A percentile compares a stretch with the other conserved stretches of the same genome.
Evolutionary conservation across 805 yeast genomes (phyloP).

Genomic region (Metschnikowia dekortorum): DNA sequence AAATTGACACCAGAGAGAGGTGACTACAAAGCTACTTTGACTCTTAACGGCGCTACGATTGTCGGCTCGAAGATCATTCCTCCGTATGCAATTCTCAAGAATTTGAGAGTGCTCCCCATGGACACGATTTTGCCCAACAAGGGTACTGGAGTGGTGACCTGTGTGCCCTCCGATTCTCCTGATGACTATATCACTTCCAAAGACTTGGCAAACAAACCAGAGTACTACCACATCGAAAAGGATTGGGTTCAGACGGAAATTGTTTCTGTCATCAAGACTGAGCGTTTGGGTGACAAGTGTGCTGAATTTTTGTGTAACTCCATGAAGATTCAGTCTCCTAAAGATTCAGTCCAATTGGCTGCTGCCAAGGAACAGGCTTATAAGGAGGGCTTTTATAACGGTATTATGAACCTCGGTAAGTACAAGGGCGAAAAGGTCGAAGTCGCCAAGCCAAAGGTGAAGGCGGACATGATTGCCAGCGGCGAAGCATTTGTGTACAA

Average conservation of each 20-base stretch:
- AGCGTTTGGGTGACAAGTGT: constrained; percentile 80
- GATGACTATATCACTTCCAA: constrained; percentile 87
- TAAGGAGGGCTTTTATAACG: constrained; percentile 94
- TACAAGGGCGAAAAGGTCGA: constrained; percentile 89
- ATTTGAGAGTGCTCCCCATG: constrained; percentile 89
- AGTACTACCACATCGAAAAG: constrained; percentile 76
- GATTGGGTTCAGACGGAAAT: constrained; percentile 82
- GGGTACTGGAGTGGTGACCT: constrained; percentile 99
- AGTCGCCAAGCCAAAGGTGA: constrained; percentile 82
- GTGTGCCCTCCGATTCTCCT: constrained; percentile 98
- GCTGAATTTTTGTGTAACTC: constrained; percentile 83
- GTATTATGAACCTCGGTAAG: constrained; percentile 73
- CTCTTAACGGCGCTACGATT: constrained; percentile 65
- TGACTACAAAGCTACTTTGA: constrained; percentile 53
- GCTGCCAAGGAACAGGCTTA: constrained; percentile 92
- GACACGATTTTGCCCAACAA: constrained; percentile 90
- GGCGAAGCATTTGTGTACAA: constrained; percentile 85
- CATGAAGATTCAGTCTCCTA: constrained; percentile 90
- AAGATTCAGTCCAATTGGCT: constrained; percentile 81
- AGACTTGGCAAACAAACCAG: constrained; percentile 86
- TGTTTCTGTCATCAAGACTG: constrained; percentile 71
- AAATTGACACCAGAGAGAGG: constrained; percentile 89
- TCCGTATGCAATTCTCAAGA: constrained; percentile 67
- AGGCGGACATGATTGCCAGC: constrained; percentile 69
- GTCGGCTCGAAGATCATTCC: constrained; percentile 86